Evolutionary conservation across 108 stramenopile genomes (phyloP).

Genomic region (Skeletonema menzelii): DNA sequence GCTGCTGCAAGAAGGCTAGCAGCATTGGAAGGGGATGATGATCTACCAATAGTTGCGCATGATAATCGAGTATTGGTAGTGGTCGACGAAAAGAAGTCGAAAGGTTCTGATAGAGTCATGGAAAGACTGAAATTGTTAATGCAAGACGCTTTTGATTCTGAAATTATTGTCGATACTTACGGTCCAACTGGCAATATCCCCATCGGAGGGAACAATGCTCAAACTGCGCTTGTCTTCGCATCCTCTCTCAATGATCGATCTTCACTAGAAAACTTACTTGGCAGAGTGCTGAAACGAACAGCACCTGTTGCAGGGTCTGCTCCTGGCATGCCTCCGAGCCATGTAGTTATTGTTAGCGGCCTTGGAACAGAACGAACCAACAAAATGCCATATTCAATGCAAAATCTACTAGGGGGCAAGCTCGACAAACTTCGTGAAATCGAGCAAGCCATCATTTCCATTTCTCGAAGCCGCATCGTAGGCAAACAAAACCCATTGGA

Average conservation of each 20-base stretch:
- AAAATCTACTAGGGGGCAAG: constrained; percentile 73
- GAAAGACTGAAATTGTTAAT: constrained; percentile 17
- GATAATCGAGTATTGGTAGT: constrained; percentile 44
- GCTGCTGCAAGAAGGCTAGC: constrained; percentile 26
- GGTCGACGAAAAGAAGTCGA: constrained; percentile 37
- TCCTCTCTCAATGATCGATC: constrained; percentile 54
- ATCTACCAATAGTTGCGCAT: background rate
- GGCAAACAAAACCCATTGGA: constrained; percentile 57
- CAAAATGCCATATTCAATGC: constrained; percentile 77
- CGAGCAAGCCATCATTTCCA: constrained; percentile 60
- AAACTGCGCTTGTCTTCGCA: constrained; percentile 61
- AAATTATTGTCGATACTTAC: constrained; percentile 50
- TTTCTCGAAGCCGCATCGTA: constrained; percentile 44
- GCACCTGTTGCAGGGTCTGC: constrained; percentile 43
- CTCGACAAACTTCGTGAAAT: constrained; percentile 73
- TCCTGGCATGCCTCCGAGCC: constrained; percentile 69
- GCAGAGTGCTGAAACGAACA: constrained; percentile 65
- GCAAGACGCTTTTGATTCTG: constrained; percentile 16
- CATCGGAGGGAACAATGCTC: constrained; percentile 69
- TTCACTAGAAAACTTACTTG: constrained; percentile 54
- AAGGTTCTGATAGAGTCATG: constrained; percentile 27
- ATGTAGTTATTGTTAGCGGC: constrained; percentile 68
- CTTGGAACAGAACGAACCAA: constrained; percentile 78
- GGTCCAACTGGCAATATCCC: constrained; percentile 66
- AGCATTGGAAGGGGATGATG: constrained; percentile 2